These are phyloP conservation scores for Massospora cicadina DNA, from an alignment of 371 early-diverging fungal species.

Conservation along the genomic window DNA sequence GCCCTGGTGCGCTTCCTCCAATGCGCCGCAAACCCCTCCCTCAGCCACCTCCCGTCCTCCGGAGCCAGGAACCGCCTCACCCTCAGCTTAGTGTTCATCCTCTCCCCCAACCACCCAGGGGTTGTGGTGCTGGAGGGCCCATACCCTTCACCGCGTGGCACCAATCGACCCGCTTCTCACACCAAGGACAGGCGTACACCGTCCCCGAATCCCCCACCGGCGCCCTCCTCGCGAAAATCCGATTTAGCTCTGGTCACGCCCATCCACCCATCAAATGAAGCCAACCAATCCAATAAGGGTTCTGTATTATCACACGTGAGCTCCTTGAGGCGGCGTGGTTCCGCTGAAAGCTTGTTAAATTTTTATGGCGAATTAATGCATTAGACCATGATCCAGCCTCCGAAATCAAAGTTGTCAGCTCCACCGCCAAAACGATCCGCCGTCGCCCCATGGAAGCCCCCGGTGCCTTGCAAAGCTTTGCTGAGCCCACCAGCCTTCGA, in stretches of 20 bases:
- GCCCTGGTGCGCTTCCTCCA: neutral
- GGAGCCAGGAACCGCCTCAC: neutral
- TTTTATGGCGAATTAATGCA: neutral
- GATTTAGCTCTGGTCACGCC: neutral
- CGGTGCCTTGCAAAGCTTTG: neutral
- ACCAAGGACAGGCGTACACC: neutral
- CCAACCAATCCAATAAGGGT: neutral
- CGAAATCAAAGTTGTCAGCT: neutral
- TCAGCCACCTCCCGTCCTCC: neutral
- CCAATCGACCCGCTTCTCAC: neutral
- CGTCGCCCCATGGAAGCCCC: slow-evolving; percentile 4
- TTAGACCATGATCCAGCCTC: slow-evolving; percentile 3
- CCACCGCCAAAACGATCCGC: neutral
- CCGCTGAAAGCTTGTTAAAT: neutral
- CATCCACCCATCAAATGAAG: neutral
- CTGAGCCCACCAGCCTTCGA: neutral
- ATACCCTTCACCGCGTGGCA: neutral
- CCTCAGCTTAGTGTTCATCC: neutral
- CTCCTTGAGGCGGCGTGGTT: neutral
- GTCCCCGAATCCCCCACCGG: slow-evolving; percentile 3
- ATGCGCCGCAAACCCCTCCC: slow-evolving; percentile 9
- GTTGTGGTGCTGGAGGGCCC: neutral
- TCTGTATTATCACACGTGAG: too few relatives aligned
- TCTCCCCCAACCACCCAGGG: neutral
- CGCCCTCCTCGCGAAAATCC: neutral